A percentile compares a stretch with the other conserved stretches of the same genome.
Conservation (phyloP, 2,329 filamentous ascomycete genomes). For the Cordyceps cateniannulata region DNA sequence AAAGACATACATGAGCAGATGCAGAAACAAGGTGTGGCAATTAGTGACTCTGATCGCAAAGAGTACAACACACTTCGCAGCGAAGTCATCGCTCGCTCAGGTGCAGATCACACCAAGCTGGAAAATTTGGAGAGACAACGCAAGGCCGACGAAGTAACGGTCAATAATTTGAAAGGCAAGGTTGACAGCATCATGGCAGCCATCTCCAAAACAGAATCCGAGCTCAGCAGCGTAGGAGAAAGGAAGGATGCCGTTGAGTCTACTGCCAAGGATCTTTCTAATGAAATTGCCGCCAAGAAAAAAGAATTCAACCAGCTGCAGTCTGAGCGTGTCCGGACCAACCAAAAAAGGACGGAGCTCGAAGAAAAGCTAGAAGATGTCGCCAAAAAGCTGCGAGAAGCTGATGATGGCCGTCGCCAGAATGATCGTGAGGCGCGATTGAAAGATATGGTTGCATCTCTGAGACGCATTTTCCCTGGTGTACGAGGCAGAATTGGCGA, state of each 20-base stretch:
- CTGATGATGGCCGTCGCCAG: conserved; percentile 78
- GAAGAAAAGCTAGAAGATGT: conserved; percentile 87
- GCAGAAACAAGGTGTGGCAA: conserved; percentile 77
- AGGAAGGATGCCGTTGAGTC: conserved; percentile 58
- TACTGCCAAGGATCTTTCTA: conserved; percentile 59
- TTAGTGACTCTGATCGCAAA: conserved; percentile 79
- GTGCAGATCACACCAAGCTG: conserved; percentile 72
- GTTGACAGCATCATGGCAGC: conserved; percentile 72
- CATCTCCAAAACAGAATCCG: conserved; percentile 65
- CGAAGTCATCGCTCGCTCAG: conserved; percentile 77
- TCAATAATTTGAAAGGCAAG: conserved; percentile 82
- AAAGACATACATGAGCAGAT: conserved; percentile 78
- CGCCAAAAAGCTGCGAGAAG: conserved; percentile 72
- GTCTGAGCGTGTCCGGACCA: conserved; percentile 74
- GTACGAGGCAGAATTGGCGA: conserved; percentile 87
- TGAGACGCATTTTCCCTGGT: conserved; percentile 87
- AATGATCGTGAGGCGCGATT: conserved; percentile 72
- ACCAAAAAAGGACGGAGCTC: conserved; percentile 77
- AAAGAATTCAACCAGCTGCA: conserved; percentile 81
- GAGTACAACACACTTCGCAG: conserved; percentile 82
- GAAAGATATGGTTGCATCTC: conserved; percentile 75
- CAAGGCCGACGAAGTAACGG: conserved; percentile 86
- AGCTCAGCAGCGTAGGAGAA: conserved; percentile 62
- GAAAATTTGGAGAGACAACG: conserved; percentile 83
- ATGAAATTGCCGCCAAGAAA: conserved; percentile 81